Percentiles rank a stretch among this genome's conserved stretches.
Conservation (phyloP, 768 basidiomycete genomes). For the Trametes cubensis region DNA sequence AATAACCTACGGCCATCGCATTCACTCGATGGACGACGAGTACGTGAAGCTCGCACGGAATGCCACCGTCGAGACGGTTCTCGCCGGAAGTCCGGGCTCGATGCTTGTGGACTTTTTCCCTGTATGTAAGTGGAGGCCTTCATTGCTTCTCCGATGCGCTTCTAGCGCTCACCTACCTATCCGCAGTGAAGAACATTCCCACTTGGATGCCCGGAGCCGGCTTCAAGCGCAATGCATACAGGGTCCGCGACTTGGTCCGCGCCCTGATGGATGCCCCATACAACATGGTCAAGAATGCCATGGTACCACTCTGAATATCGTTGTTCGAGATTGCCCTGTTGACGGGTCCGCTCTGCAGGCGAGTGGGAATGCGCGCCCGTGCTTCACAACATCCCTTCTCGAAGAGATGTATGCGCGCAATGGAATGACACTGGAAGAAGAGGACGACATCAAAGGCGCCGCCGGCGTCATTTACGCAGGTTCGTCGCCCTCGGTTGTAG, state of each 20-base stretch:
- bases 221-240: slow-evolving; percentile 27
- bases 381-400: slow-evolving; percentile 23
- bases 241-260: slow-evolving; percentile 17
- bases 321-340: neutral
- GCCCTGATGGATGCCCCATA: slow-evolving; percentile 23
- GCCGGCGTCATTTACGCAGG: slow-evolving; percentile 30
- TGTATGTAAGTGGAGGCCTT: slow-evolving; percentile 28
- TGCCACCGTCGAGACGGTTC: slow-evolving; percentile 28
- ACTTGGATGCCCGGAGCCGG: slow-evolving; percentile 30
- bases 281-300: slow-evolving; percentile 22
- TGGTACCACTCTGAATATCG: slow-evolving; percentile 11
- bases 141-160: neutral
- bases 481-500: slow-evolving; percentile 10
- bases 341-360: slow-evolving; percentile 11
- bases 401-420: slow-evolving; percentile 20
- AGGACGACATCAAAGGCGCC: slow-evolving; percentile 28
- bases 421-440: slow-evolving; percentile 21
- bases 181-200: slow-evolving; percentile 28
- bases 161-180: neutral
- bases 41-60: slow-evolving; percentile 35
- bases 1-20: slow-evolving; percentile 37
- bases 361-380: slow-evolving; percentile 26
- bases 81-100: slow-evolving; percentile 31
- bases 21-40: slow-evolving; percentile 34
- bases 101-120: slow-evolving; percentile 41